These are phyloP conservation scores for Phytophthora palmivora DNA, from an alignment of 352 stramenopile genomes.

Conservation along the genomic window DNA sequence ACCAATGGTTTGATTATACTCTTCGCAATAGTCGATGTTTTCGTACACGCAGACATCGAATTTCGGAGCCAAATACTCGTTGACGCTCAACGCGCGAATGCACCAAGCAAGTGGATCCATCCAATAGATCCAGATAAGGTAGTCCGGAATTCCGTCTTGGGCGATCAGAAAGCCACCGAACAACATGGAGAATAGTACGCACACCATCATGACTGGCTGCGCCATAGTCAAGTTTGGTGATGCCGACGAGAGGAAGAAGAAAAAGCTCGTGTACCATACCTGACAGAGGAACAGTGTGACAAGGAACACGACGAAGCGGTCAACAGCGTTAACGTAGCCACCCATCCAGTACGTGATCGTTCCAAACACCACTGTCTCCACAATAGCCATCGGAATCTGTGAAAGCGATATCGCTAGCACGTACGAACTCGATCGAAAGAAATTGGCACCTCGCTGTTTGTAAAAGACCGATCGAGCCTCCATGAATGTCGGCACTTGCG, in stretches of 20 bases:
- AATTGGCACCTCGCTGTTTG: too few relatives aligned
- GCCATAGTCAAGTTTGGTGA: constrained; percentile 60
- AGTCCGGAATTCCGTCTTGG: constrained; percentile 59
- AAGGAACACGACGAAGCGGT: constrained; percentile 63
- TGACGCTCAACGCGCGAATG: constrained; percentile 60
- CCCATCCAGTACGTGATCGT: constrained; percentile 90
- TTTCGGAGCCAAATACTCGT: constrained; percentile 55
- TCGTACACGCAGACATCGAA: constrained; percentile 55
- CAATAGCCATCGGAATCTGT: constrained; percentile 57
- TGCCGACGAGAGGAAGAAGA: constrained; percentile 66
- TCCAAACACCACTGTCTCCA: constrained; percentile 87
- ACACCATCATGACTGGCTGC: constrained; percentile 63
- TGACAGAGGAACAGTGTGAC: constrained; percentile 74
- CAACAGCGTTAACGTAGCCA: constrained; percentile 11
- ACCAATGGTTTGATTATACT: constrained; percentile 37
- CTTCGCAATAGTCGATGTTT: constrained; percentile 53
- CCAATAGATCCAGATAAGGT: constrained; percentile 78
- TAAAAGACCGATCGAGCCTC: constrained; percentile 55
- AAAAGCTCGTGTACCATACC: constrained; percentile 72
- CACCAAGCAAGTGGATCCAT: constrained; percentile 77
- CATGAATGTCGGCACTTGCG: constrained; percentile 86
- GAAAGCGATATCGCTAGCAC: constrained; percentile 62
- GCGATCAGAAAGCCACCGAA: constrained; percentile 78
- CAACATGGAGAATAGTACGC: constrained; percentile 69
- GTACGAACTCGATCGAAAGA: constrained; percentile 85